Evolutionary conservation across 83 land plant genomes (phyloP), one percentile per base, ranked within the genome.

Genomic region (Isoetes engelmannii): DNA sequence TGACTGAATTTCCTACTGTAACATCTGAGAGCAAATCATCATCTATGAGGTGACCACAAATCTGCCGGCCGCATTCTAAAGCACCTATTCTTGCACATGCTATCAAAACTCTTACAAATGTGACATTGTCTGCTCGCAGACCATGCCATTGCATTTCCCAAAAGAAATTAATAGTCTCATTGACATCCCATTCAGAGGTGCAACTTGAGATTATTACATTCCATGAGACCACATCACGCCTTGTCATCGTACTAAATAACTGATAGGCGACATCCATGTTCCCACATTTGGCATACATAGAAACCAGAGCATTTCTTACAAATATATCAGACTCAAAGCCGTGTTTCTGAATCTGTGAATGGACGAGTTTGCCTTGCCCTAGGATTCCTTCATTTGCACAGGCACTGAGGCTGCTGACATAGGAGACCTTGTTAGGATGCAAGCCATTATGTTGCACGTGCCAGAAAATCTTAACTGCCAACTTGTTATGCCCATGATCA

Each of bases 151-250:
- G 75, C 84, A 82, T 82, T 5, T 57, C 17, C 15, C 64, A 51
- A 61, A 72, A 82, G 20, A 79, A 44, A 15, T 58, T 28, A 4
- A 79, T 17, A 7, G 76, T 59, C 51, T 69, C 67, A 48, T 71
- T 69, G 6, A 9, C 48, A 57, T 37, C n/a, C n/a, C n/a, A n/a
- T n/a, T n/a, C n/a, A n/a, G n/a, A n/a, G n/a, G n/a, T n/a, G n/a
- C n/a, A 63, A 18, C 59, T 57, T n/a, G 75, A 44, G 20, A 80
- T 65, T 44, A 80, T 83, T 41, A 75, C 20, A 47, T 80, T 80
- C 85, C 85, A 83, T 41, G 83, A 77, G 9, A 80, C 73, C 7
- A 80, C 19, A 76, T 83, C 82, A 57, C 65, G 72, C 9, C 67
- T 74, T 44, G 60, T 48, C 71, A 83, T 15, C 53, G 44, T 61